Percentiles rank a stretch among this genome's conserved stretches.
phyloP scores from a whole-genome alignment of 2,329 filamentous ascomycete species.

The Bertia moriformis region DNA sequence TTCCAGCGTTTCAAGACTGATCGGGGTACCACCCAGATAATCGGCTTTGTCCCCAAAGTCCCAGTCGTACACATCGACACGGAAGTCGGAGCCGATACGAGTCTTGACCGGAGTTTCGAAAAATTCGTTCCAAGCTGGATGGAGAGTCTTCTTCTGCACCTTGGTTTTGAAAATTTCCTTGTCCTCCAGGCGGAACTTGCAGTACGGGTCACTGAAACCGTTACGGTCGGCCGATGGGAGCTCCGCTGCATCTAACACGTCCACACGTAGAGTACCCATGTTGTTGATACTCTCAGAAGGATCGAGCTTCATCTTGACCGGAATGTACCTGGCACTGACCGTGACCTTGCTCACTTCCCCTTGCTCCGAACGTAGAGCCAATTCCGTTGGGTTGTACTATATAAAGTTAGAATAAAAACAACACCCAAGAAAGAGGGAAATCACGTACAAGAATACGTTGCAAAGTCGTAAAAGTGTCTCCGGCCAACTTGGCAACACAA shows the following conservation, averaged over 20 bases:
- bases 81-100: slow-evolving; percentile 71
- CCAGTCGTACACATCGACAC: slow-evolving; percentile 79
- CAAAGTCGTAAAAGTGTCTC: slow-evolving; percentile 73
- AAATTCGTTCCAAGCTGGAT: slow-evolving; percentile 89
- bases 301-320: slow-evolving; percentile 84
- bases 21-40: slow-evolving; percentile 62
- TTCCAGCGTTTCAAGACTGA: slow-evolving; percentile 67
- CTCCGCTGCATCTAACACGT: slow-evolving; percentile 72
- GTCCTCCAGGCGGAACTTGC: slow-evolving; percentile 65
- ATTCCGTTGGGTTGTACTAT: slow-evolving; percentile 74
- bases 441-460: slow-evolving; percentile 67
- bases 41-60: slow-evolving; percentile 94
- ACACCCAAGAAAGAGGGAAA: neutral
- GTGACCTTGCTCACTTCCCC: slow-evolving; percentile 70
- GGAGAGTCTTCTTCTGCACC: slow-evolving; percentile 87
- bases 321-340: slow-evolving; percentile 87
- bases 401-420: neutral
- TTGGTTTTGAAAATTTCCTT: slow-evolving; percentile 88
- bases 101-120: slow-evolving; percentile 77
- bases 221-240: slow-evolving; percentile 92
- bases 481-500: slow-evolving; percentile 67
- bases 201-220: slow-evolving; percentile 92
- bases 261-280: slow-evolving; percentile 88
- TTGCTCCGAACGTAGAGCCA: slow-evolving; percentile 53
- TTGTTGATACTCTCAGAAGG: slow-evolving; percentile 97